These are phyloP conservation scores for Platanthera guangdongensis DNA, from an alignment of 106 monocot species.

Conservation along the genomic window DNA sequence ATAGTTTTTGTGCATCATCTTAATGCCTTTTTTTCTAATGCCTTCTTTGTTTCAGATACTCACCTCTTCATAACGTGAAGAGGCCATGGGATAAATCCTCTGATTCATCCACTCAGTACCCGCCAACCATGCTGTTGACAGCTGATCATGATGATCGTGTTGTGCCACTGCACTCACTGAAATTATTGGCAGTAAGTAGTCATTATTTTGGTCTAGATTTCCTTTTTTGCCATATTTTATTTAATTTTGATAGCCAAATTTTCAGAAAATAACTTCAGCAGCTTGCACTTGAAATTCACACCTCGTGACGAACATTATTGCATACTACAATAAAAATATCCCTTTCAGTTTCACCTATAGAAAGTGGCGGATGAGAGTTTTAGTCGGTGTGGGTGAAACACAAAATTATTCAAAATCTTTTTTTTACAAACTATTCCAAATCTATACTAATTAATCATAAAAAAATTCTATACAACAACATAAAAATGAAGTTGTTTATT, in stretches of 20 bases:
- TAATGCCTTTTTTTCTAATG: not conserved
- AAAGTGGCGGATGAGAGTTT: too few relatives aligned
- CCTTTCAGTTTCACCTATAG: too few relatives aligned
- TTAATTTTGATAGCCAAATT: not conserved
- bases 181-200: conserved; percentile 82
- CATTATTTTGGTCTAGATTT: not conserved
- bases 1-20: not conserved
- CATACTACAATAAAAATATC: too few relatives aligned
- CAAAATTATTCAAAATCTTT: too few relatives aligned
- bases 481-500: too few relatives aligned
- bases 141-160: conserved; percentile 98
- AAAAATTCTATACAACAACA: too few relatives aligned
- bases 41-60: conserved; percentile 45
- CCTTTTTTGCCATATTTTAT: not conserved
- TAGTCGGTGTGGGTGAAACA: too few relatives aligned
- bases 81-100: conserved; percentile 62
- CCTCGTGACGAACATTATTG: too few relatives aligned
- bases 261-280: not conserved
- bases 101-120: conserved; percentile 55
- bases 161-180: conserved; percentile 88
- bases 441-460: too few relatives aligned
- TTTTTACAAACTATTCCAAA: too few relatives aligned
- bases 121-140: conserved; percentile 81
- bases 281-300: too few relatives aligned
- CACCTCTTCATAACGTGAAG: conserved; percentile 93